phyloP scores from a whole-genome alignment of 2,329 filamentous ascomycete species.

The Clonostachys byssicola region DNA sequence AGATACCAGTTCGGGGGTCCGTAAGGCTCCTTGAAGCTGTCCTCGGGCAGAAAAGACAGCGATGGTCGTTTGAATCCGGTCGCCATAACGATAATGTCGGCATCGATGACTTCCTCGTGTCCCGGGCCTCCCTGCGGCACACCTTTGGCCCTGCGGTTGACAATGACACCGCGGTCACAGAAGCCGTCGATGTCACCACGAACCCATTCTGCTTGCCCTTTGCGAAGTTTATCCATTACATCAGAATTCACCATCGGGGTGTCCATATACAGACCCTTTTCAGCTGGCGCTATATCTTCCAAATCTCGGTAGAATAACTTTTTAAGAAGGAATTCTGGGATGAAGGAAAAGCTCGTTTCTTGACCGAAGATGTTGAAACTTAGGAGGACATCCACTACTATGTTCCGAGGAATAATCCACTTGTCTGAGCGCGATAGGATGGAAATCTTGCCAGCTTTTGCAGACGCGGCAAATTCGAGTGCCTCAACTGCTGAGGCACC shows the following conservation, averaged over 20 bases:
- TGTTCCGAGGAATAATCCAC: slow-evolving; percentile 82
- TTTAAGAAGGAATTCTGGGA: slow-evolving; percentile 71
- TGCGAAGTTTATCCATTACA: slow-evolving; percentile 70
- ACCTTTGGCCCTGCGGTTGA: slow-evolving; percentile 68
- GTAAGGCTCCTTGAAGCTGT: slow-evolving; percentile 71
- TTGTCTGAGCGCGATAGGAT: slow-evolving; percentile 77
- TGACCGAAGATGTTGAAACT: slow-evolving; percentile 76
- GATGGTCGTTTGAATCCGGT: slow-evolving; percentile 76
- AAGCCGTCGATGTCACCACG: slow-evolving; percentile 74
- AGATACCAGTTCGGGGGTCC: slow-evolving; percentile 83
- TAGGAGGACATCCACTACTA: slow-evolving; percentile 68
- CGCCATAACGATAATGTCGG: slow-evolving; percentile 77
- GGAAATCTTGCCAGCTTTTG: slow-evolving; percentile 63
- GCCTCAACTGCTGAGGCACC: slow-evolving; percentile 81
- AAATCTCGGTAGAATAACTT: slow-evolving; percentile 83
- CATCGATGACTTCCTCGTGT: slow-evolving; percentile 58
- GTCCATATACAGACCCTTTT: slow-evolving; percentile 67
- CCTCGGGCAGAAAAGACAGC: slow-evolving; percentile 67
- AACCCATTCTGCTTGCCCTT: slow-evolving; percentile 71
- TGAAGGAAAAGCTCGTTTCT: slow-evolving; percentile 71
- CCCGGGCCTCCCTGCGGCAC: slow-evolving; percentile 76
- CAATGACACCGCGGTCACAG: slow-evolving; percentile 57
- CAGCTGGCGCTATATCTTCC: slow-evolving; percentile 63
- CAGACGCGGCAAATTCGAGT: slow-evolving; percentile 70
- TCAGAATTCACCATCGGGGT: slow-evolving; percentile 87